Evolutionary conservation across 2,329 filamentous ascomycete genomes (phyloP), one percentile per base, ranked within the genome.

Genomic region (Aureobasidium lini): DNA sequence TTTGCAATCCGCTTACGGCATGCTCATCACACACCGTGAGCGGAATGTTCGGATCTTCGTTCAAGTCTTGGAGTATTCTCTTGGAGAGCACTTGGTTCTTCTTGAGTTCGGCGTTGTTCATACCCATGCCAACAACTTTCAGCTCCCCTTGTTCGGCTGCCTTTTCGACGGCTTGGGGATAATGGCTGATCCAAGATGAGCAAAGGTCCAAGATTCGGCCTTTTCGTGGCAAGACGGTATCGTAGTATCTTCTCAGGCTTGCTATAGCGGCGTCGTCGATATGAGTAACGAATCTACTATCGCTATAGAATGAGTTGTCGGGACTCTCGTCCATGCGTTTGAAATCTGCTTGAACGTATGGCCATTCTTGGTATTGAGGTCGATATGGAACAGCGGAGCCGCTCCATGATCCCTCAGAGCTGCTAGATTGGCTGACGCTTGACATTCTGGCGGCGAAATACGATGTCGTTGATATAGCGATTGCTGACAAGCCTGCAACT

Each of bases 201-300:
- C 79, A 82, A 61, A 81, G 71, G 61, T 82, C 79, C 10, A 82
- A 62, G 0, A 81, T 73, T 1, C 65, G 67, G 1, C 77, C 75
- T 47, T 66, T 68, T 4, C 61, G 61, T 0, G 78, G 77, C 4
- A 82, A 68, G 1, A 70, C 70, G 0, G 63, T 62, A n/a, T 68
- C 67, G 65, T 81, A 82, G 67, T 82, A 82, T 2, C 66, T 62
- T 28, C 72, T 69, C 1, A 82, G 65, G 0, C 71, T 68, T 4
- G 66, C 65, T 53, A 81, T 79, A 0, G 79, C 77, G 5, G 73
- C 69, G 43, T 79, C 76, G 63, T 81, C 79, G 64, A 82, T 81
- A 60, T 82, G 80, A 10, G 79, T 79, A 1, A 81, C 79, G 62
- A 81, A 78, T 15, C 79, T 73, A 1, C 79, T 76, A 16, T 70